Evolutionary conservation across 768 basidiomycete genomes (phyloP), one percentile per base, ranked within the genome.

Genomic region (Boletus insuetus): DNA sequence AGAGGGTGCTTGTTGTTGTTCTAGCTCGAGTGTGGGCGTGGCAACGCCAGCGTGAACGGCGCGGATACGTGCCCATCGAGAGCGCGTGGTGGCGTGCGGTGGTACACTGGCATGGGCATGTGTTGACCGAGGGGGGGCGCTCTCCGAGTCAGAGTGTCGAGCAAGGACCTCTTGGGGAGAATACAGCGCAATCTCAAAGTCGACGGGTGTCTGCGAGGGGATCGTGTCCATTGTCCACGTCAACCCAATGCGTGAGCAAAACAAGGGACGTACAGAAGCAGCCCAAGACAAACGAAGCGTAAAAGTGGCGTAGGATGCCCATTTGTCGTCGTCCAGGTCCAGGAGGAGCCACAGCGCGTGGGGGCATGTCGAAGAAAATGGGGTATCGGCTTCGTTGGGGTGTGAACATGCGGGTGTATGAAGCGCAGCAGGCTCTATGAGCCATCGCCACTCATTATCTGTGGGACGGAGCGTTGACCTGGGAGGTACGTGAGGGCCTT

Each of bases 11-110:
- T 29, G 26, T 26, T 6, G 26, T 24, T 6, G 26, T 26, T 7
- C 26, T 26, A 26, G 8, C 26, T 29, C 29, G 7, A 9, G 29
- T 8, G 46, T 22, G 22, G 82, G 82, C 2, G 76, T 75, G 55
- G 73, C 74, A 29, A 87, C 74, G 32, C 85, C 84, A 4, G 76
- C 75, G 66, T 82, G 71, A 1, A 82, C 73, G 32, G 78, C 68
- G 26, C 81, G 81, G 38, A 89, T 74, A 14, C 83, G 81, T 9
- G 84, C 87, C 58, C 82, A 85, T 60, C 76, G 76, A 9, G 68
- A 61, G 42, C 81, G 79, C 22, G 76, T 77, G 40, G 49, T 51
- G 47, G 49, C 20, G 31, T 14, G 58, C 14, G 49, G 24, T 5
- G 24, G 24, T 24, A 24, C 24, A 24, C 24, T 24, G 24, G 24